Evolutionary conservation across 331 rosid species (phyloP).

Genomic region (Pyrus hybrid): DNA sequence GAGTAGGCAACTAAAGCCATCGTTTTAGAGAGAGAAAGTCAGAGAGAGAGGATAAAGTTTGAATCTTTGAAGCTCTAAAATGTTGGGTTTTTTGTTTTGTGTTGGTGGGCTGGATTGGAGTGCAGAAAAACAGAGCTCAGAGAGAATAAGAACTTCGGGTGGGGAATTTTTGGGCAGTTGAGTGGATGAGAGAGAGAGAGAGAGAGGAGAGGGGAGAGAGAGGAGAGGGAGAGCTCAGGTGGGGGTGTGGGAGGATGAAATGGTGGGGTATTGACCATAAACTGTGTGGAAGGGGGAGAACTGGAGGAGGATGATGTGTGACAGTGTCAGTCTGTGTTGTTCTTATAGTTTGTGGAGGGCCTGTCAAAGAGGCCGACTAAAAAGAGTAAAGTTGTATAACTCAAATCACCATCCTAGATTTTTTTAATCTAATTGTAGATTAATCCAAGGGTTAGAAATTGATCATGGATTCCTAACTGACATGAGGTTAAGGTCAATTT

Average conservation of each 20-base stretch:
- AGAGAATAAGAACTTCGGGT: background rate
- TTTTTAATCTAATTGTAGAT: background rate
- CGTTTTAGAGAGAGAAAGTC: background rate
- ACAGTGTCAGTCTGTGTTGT: background rate
- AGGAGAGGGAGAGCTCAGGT: background rate
- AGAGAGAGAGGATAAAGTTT: background rate
- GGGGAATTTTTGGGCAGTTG: background rate
- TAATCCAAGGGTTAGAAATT: background rate
- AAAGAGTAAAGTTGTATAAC: background rate
- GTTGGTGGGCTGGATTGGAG: background rate
- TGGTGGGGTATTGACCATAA: background rate
- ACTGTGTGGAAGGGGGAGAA: background rate
- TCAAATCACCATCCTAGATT: background rate
- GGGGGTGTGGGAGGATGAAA: background rate
- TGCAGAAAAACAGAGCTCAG: background rate
- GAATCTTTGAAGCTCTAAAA: background rate
- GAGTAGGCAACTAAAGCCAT: slow-evolving; percentile 74
- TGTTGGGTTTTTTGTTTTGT: background rate
- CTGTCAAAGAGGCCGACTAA: background rate
- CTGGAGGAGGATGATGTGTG: background rate
- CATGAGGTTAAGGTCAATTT: no score
- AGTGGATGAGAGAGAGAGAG: background rate
- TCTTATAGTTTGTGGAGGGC: background rate
- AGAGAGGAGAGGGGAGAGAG: background rate
- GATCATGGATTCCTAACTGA: background rate